A percentile compares a stretch with the other conserved stretches of the same genome.
phyloP scores from a whole-genome alignment of 768 basidiomycete genomes.

The Suillus placidus region DNA sequence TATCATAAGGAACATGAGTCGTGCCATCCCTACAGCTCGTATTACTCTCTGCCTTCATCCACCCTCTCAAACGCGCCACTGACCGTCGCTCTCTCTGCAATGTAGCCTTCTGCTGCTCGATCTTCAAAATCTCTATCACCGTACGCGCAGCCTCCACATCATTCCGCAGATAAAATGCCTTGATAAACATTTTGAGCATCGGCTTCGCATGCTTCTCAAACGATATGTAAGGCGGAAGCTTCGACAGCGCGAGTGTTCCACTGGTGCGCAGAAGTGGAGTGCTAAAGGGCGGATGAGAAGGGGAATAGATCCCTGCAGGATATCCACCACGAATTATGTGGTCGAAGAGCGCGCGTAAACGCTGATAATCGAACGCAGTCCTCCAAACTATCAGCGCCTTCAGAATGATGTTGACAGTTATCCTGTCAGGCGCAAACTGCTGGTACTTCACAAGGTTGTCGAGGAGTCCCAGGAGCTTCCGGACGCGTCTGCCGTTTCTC shows the following conservation, averaged over 20 bases:
- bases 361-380: conserved; percentile 41
- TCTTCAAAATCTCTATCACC: conserved; percentile 59
- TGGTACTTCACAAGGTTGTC: conserved; percentile 44
- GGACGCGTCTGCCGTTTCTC: conserved; percentile 49
- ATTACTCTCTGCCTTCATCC: background rate
- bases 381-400: conserved; percentile 61
- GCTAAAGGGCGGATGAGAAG: conserved; percentile 47
- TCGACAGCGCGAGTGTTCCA: conserved; percentile 35
- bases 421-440: conserved; percentile 62
- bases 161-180: conserved; percentile 56
- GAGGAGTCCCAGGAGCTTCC: conserved; percentile 43
- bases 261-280: conserved; percentile 29
- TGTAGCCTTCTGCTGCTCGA: conserved; percentile 29
- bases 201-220: conserved; percentile 66
- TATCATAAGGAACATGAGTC: conserved; percentile 3
- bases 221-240: conserved; percentile 46
- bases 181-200: conserved; percentile 74
- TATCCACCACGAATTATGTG: conserved; percentile 62
- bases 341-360: conserved; percentile 64
- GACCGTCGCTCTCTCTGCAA: background rate
- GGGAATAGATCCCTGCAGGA: conserved; percentile 39
- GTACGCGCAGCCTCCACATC: conserved; percentile 56
- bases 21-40: background rate
- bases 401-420: conserved; percentile 71
- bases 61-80: conserved; percentile 1